Base-by-base conservation (phyloP, 2,329 filamentous ascomycete species). In the Pseudogymnoascus sp. region DNA sequence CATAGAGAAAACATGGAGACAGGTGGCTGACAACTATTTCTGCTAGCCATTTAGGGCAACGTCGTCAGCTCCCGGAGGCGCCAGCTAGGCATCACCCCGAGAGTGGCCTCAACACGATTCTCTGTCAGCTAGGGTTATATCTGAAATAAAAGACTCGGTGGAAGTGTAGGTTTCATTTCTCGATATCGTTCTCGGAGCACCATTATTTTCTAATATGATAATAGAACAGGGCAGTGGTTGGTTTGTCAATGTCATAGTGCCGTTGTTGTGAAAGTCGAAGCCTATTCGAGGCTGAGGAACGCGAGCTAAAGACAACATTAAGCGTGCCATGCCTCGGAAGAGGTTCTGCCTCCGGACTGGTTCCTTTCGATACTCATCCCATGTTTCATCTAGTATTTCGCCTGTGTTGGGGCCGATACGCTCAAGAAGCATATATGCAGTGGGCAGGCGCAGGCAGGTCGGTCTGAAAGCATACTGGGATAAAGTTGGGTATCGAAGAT, bases 161-260 rank as follows among this genome's bases (percentile, higher is more conserved):
- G 13, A 58, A 10, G 65, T 66, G 61, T 74, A 76, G 13, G 71
- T 75, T 21, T 72, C 64, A 55, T 67, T 68, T 25, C 39, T 66
- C 33, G 62, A 59, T 27, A 76, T 74, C 7, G 64, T 68, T 63
- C 71, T 70, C 35, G 63, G 66, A 5, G 71, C 68, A 55, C 71
- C 71, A 10, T 73, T 65, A 66, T 74, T 75, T 65, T 75, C 74
- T 8, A 74, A 64, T 3, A 73, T 71, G 15, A 70, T 64, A 10
- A 70, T 64, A 12, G 65, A 64, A 64, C 66, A 70, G 61, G 65
- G 63, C 10, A 74, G 66, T 27, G 72, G 73, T 41, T 72, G 71
- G 63, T 73, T 75, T 35, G 71, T 68, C 58, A 74, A 64, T 15
- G 68, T 65, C 17, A 75, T 65, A 33, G 70, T 74, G 33, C 73